phyloP scores from a whole-genome alignment of 1,284 basidiomycete genomes.

The Pterulicium gracile region DNA sequence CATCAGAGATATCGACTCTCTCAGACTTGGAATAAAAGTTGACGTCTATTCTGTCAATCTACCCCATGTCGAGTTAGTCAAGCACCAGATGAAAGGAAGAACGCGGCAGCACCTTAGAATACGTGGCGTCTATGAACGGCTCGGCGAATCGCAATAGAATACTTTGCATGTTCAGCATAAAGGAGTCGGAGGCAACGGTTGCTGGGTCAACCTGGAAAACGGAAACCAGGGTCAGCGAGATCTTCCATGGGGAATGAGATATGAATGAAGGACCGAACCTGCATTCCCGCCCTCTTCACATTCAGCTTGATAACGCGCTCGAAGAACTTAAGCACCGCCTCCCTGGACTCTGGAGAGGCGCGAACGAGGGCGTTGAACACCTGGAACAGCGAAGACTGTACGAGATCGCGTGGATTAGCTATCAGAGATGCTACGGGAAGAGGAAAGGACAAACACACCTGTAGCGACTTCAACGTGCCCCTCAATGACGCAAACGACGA shows the following conservation, averaged over 20 bases:
- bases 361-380: conserved; percentile 86
- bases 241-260: too few species aligned
- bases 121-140: conserved; percentile 91
- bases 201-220: conserved; percentile 62
- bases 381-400: conserved; percentile 71
- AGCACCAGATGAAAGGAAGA: too few species aligned
- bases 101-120: conserved; percentile 58
- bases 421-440: too few species aligned
- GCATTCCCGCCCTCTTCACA: conserved; percentile 81
- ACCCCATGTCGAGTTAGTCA: too few species aligned
- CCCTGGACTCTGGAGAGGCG: conserved; percentile 69
- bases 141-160: conserved; percentile 85
- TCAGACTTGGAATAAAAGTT: conserved; percentile 67
- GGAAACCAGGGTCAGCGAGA: conserved; percentile 2
- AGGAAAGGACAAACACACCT: conserved; percentile 35
- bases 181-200: conserved; percentile 86
- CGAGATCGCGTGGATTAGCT: conserved; percentile 7
- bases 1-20: conserved; percentile 71
- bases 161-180: conserved; percentile 86
- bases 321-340: conserved; percentile 82
- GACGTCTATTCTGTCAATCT: conserved; percentile 90
- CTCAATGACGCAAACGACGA: conserved; percentile 78
- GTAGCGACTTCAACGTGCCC: conserved; percentile 70
- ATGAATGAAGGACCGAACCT: conserved; percentile 31
- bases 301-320: conserved; percentile 71